Percentiles rank a stretch among this genome's conserved stretches.
phyloP scores from a whole-genome alignment of 352 stramenopile species.

The Pythium phragmitis region DNA sequence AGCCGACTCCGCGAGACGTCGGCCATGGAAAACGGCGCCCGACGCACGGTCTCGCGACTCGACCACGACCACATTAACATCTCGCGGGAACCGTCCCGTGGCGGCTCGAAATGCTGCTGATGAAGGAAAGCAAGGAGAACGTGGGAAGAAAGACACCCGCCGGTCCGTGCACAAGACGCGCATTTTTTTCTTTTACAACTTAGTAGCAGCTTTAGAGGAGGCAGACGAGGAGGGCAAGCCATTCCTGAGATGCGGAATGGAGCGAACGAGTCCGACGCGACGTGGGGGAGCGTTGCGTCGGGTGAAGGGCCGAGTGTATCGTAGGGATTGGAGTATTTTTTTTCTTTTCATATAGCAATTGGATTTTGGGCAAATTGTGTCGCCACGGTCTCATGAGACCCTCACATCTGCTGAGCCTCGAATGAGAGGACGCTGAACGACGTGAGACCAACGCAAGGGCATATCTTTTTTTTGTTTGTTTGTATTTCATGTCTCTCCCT shows the following conservation, averaged over 20 bases:
- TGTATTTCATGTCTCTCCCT: constrained; percentile 1
- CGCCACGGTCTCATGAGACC: no score
- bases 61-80: constrained; percentile 20
- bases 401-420: no score
- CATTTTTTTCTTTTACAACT: constrained; percentile 1
- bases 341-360: constrained; percentile 3
- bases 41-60: constrained; percentile 9
- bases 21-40: constrained; percentile 14
- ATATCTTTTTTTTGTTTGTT: background rate
- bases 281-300: background rate
- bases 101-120: constrained; percentile 22
- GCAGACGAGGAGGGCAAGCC: background rate
- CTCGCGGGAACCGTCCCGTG: background rate
- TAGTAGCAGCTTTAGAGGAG: constrained; percentile 7
- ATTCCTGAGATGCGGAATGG: no score
- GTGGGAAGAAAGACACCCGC: no score
- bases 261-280: no score
- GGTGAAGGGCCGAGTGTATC: constrained; percentile 10
- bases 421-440: background rate
- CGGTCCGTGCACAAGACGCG: background rate
- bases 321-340: constrained; percentile 18
- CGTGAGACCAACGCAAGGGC: background rate
- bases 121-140: no score
- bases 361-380: background rate
- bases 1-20: constrained; percentile 47